Conservation (phyloP, 2,329 filamentous ascomycete genomes). For the Pestalotiopsis sp. region DNA sequence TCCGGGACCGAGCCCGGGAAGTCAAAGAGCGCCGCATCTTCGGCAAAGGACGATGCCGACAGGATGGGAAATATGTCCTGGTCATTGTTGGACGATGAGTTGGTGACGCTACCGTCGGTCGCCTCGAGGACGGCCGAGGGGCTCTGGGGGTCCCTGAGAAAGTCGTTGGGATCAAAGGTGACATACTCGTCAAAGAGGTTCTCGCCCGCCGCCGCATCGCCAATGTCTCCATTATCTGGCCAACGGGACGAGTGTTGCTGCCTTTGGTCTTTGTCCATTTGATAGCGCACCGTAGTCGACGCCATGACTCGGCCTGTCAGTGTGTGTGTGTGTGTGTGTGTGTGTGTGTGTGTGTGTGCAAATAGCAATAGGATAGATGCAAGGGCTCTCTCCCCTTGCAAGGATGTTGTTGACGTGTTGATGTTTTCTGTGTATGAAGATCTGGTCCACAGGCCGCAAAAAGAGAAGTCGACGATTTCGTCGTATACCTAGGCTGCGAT, state of each 20-base stretch:
- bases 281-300: constrained; percentile 30
- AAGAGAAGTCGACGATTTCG: constrained; percentile 19
- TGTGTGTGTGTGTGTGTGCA: neutral
- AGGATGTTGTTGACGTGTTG: neutral
- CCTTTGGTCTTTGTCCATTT: constrained; percentile 33
- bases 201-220: constrained; percentile 23
- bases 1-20: neutral
- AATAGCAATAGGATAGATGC: constrained; percentile 13
- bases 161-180: constrained; percentile 33
- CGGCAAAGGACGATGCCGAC: constrained; percentile 11
- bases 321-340: neutral
- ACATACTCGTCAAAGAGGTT: constrained; percentile 37
- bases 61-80: constrained; percentile 20
- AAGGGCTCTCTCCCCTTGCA: neutral
- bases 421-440: neutral
- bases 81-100: constrained; percentile 21
- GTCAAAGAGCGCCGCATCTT: neutral
- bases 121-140: constrained; percentile 33
- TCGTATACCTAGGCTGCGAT: constrained; percentile 25
- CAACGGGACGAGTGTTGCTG: constrained; percentile 23
- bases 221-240: constrained; percentile 31
- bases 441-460: neutral
- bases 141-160: constrained; percentile 31
- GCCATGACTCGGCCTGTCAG: constrained; percentile 27
- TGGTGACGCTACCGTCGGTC: constrained; percentile 22